phyloP scores from a whole-genome alignment of 2,329 filamentous ascomycete species.

The Dactylella cylindrospora region DNA sequence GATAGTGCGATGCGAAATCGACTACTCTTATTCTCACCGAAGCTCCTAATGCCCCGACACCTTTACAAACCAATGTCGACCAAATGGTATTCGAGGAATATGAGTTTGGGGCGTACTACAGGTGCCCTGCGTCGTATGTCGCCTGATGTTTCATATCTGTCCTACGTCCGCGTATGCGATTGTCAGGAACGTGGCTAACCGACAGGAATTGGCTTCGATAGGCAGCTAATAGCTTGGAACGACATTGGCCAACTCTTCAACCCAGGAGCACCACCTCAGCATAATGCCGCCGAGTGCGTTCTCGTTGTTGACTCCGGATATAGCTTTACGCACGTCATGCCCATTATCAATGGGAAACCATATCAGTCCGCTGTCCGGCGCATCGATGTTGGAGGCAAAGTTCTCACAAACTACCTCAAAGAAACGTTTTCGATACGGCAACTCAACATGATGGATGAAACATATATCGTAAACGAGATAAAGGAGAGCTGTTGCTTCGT shows the following conservation, averaged over 20 bases:
- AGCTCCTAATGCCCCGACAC: constrained; percentile 76
- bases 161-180: not conserved
- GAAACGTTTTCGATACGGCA: constrained; percentile 85
- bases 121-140: constrained; percentile 66
- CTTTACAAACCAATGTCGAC: constrained; percentile 84
- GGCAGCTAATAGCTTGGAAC: constrained; percentile 73
- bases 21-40: constrained; percentile 85
- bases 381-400: constrained; percentile 87
- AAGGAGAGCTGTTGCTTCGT: constrained; percentile 89
- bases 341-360: constrained; percentile 76
- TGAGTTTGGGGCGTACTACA: constrained; percentile 82
- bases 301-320: constrained; percentile 89
- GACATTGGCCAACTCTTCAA: constrained; percentile 70
- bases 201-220: no score
- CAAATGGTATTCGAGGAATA: constrained; percentile 98
- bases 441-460: constrained; percentile 93
- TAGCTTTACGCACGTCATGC: constrained; percentile 87
- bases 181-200: no score
- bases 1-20: constrained; percentile 70
- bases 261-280: constrained; percentile 53
- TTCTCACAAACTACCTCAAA: constrained; percentile 89
- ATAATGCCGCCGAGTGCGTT: constrained; percentile 72
- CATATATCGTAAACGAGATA: constrained; percentile 90
- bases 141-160: not conserved
- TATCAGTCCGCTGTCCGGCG: constrained; percentile 79